Percentiles rank a stretch among this genome's conserved stretches.
These are phyloP conservation scores for Perkinsus marinus DNA, from an alignment of 169 alveolate species.

Conservation along the genomic window DNA sequence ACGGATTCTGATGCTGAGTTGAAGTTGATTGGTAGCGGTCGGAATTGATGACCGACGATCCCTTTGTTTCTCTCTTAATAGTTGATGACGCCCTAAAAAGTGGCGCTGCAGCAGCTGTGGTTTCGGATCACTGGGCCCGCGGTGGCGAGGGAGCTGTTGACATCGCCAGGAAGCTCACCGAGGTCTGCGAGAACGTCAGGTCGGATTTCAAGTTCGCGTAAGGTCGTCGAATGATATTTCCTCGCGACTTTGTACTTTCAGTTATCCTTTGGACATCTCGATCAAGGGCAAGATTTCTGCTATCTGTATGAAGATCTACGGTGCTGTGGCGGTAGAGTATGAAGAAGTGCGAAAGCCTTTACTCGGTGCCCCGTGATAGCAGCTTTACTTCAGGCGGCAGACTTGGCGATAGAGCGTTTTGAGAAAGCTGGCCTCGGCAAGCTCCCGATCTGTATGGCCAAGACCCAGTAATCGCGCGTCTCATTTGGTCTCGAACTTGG, in stretches of 20 bases:
- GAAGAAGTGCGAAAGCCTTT: not conserved
- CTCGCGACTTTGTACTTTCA: not conserved
- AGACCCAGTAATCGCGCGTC: not conserved
- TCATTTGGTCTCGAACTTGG: not conserved
- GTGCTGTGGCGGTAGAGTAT: not conserved
- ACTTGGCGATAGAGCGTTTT: not conserved
- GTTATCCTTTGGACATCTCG: not conserved
- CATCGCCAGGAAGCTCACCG: not conserved
- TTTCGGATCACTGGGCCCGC: not conserved
- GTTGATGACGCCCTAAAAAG: not conserved
- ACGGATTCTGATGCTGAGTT: not conserved
- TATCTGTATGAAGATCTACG: not conserved
- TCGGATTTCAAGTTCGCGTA: not conserved
- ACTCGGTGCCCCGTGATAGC: not conserved
- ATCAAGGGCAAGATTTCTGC: not conserved
- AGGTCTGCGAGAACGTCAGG: not conserved
- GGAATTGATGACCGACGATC: too few species aligned
- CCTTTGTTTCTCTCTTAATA: not conserved
- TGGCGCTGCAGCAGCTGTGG: not conserved
- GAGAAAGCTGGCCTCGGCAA: not conserved
- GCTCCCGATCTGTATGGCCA: not conserved
- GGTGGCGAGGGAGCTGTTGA: constrained; percentile 4
- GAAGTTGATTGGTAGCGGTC: not conserved
- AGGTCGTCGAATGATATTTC: not conserved
- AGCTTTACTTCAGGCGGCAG: not conserved